Percentiles rank a stretch among this genome's conserved stretches.
Conservation (phyloP, 768 basidiomycete species). For the Pisolithus marmoratus region DNA sequence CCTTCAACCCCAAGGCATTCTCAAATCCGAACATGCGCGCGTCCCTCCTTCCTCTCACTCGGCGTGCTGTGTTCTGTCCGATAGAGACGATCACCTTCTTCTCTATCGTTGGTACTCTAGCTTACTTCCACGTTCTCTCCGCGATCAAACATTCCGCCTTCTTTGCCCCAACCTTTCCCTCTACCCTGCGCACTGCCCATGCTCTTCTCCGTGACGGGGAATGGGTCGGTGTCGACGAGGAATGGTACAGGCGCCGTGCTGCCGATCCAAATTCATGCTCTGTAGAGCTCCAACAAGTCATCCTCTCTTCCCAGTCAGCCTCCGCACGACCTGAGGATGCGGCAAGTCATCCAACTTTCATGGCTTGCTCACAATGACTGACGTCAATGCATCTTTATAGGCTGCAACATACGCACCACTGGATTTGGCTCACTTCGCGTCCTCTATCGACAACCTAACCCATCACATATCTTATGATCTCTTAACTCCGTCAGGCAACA, state of each 20-base stretch:
- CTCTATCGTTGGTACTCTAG: slow-evolving; percentile 84
- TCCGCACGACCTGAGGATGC: slow-evolving; percentile 30
- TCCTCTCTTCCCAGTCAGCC: slow-evolving; percentile 46
- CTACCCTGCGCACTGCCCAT: slow-evolving; percentile 50
- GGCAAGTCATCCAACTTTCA: slow-evolving; percentile 17
- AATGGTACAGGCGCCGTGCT: slow-evolving; percentile 38
- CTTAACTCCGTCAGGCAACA: slow-evolving; percentile 36
- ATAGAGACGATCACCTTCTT: slow-evolving; percentile 90
- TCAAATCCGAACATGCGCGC: slow-evolving; percentile 46
- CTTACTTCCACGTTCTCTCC: slow-evolving; percentile 90
- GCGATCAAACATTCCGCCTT: slow-evolving; percentile 87
- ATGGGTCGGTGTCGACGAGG: slow-evolving; percentile 60
- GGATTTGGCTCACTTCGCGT: slow-evolving; percentile 37
- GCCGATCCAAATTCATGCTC: slow-evolving; percentile 27
- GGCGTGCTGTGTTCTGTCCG: slow-evolving; percentile 67
- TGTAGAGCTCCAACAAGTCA: slow-evolving; percentile 71
- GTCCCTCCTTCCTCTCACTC: slow-evolving; percentile 61
- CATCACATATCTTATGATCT: slow-evolving; percentile 40
- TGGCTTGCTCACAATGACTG: not conserved
- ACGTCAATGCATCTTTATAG: slow-evolving; percentile 15
- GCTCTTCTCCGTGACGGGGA: slow-evolving; percentile 47
- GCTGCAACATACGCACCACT: slow-evolving; percentile 26
- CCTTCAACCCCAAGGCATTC: too few species aligned
- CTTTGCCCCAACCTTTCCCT: slow-evolving; percentile 50
- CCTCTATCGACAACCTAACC: slow-evolving; percentile 44